Evolutionary conservation across 2,329 filamentous ascomycete species (phyloP).

Genomic region (Onygenales sp.): DNA sequence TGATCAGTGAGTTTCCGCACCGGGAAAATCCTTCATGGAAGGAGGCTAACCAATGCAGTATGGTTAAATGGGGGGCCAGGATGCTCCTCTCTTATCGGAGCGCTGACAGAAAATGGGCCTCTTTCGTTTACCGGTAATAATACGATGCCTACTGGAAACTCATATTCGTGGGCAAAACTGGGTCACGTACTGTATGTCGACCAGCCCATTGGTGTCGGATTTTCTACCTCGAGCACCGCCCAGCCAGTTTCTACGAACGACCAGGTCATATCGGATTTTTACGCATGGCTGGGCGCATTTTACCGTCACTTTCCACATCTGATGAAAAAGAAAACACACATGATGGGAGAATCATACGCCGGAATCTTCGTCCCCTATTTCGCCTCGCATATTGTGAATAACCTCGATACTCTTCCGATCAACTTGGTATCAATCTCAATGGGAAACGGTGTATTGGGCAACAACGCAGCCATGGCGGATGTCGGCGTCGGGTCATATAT

Average conservation of each 20-base stretch:
- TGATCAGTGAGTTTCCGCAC: constrained; percentile 20
- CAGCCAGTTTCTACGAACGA: constrained; percentile 20
- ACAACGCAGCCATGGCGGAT: constrained; percentile 25
- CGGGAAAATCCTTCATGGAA: not conserved
- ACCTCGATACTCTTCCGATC: constrained; percentile 18
- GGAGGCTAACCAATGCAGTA: constrained; percentile 5
- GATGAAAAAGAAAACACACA: constrained; percentile 21
- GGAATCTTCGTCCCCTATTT: constrained; percentile 31
- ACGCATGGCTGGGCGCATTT: constrained; percentile 23
- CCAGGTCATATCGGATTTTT: constrained; percentile 21
- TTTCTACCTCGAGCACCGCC: constrained; percentile 22
- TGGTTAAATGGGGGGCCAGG: constrained; percentile 13
- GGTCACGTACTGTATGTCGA: constrained; percentile 29
- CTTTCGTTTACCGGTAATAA: constrained; percentile 22
- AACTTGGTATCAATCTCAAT: constrained; percentile 26
- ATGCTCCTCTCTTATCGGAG: constrained; percentile 13
- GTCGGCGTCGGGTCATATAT: constrained; percentile 21
- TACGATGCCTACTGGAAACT: constrained; percentile 7
- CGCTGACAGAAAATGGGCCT: constrained; percentile 24
- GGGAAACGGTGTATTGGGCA: constrained; percentile 28
- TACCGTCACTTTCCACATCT: constrained; percentile 22
- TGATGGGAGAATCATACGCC: constrained; percentile 31
- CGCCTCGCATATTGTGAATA: constrained; percentile 21
- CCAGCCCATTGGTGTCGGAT: constrained; percentile 28
- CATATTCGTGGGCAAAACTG: constrained; percentile 13